These are phyloP conservation scores for Kwoniella dejecticola DNA, from an alignment of 768 basidiomycete genomes.

Conservation along the genomic window DNA sequence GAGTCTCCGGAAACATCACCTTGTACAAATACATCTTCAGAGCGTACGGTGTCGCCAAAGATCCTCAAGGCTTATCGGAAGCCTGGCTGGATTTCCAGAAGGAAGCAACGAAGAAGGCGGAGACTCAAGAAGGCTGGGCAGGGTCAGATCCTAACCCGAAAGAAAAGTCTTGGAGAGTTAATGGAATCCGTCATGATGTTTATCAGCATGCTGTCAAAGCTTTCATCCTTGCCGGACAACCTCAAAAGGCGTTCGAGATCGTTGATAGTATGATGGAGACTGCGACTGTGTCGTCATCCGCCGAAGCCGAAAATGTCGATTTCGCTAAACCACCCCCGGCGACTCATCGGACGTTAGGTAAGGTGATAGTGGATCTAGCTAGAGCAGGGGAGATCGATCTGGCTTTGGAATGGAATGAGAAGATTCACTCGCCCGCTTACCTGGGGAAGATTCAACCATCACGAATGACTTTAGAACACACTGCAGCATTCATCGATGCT, in stretches of 20 bases:
- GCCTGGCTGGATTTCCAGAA: constrained; percentile 17
- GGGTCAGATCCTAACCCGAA: not conserved
- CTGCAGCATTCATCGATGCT: constrained; percentile 7
- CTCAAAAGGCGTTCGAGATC: constrained; percentile 67
- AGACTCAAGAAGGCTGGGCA: not conserved
- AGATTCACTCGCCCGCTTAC: constrained; percentile 2
- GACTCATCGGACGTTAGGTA: constrained; percentile 16
- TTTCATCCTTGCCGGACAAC: constrained; percentile 67
- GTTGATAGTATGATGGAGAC: constrained; percentile 72
- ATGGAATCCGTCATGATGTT: constrained; percentile 7
- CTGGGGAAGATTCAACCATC: constrained; percentile 1
- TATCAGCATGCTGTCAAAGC: constrained; percentile 61
- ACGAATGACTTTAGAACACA: constrained; percentile 17
- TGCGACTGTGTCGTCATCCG: constrained; percentile 38
- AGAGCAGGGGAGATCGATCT: constrained; percentile 25
- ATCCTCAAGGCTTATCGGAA: constrained; percentile 13
- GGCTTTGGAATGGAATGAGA: constrained; percentile 20
- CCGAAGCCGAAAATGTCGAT: not conserved
- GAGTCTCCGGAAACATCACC: constrained; percentile 10
- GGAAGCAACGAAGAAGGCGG: not conserved
- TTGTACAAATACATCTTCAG: constrained; percentile 28
- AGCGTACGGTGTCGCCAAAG: constrained; percentile 12
- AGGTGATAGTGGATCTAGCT: constrained; percentile 16
- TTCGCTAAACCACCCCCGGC: constrained; percentile 6
- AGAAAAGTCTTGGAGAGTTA: not conserved